Conservation (phyloP, 108 stramenopile species). For the Cyclotella atomus region DNA sequence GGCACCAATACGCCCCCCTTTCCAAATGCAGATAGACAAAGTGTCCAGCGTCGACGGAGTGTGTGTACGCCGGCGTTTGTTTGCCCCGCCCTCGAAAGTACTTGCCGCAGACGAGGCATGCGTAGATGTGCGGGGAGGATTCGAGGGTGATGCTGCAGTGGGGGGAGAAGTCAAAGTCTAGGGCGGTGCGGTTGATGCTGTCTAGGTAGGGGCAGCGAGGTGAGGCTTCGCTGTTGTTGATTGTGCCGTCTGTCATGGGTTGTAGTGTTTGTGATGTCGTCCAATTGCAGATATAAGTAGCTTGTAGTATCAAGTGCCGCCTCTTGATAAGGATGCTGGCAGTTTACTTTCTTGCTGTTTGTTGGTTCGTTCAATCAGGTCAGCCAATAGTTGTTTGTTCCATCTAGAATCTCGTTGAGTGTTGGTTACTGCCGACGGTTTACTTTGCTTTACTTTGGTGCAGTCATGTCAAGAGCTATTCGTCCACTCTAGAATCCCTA, state of each 20-base stretch:
- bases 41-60: slow-evolving; percentile 91
- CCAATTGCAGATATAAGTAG: no score
- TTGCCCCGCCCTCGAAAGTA: slow-evolving; percentile 94
- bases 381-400: no score
- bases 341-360: no score
- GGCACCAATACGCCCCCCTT: slow-evolving; percentile 86
- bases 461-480: no score
- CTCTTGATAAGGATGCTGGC: no score
- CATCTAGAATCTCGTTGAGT: no score
- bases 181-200: slow-evolving; percentile 91
- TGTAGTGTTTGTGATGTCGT: no score
- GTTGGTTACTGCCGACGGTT: no score
- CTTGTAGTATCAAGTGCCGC: no score
- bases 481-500: no score
- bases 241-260: not conserved
- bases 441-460: no score
- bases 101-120: slow-evolving; percentile 97
- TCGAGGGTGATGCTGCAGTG: slow-evolving; percentile 92
- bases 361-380: no score
- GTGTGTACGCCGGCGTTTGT: slow-evolving; percentile 95
- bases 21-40: slow-evolving; percentile 92
- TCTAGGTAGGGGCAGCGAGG: slow-evolving; percentile 95
- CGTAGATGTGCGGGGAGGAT: slow-evolving; percentile 93
- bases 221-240: not conserved
- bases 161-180: slow-evolving; percentile 97